These are phyloP conservation scores for Hymenoscyphus infarciens DNA, from an alignment of 2,329 filamentous ascomycete genomes.

Conservation along the genomic window DNA sequence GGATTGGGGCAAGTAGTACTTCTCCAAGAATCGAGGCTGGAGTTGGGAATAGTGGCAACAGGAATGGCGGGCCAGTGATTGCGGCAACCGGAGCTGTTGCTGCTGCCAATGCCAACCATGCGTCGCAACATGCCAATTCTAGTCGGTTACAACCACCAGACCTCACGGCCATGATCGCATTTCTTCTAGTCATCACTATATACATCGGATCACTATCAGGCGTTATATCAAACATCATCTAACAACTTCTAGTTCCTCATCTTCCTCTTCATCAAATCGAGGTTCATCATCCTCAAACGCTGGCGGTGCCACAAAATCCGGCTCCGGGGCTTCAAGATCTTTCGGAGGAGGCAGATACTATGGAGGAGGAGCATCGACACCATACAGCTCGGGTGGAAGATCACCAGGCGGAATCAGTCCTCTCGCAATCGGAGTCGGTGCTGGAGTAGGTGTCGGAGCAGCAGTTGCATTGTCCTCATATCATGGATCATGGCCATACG, in stretches of 20 bases:
- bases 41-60: not conserved
- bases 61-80: not conserved
- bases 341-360: constrained; percentile 66
- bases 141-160: not conserved
- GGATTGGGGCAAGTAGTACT: not conserved
- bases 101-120: not conserved
- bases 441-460: constrained; percentile 32
- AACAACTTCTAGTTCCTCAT: constrained; percentile 9
- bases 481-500: constrained; percentile 61
- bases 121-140: not conserved
- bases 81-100: not conserved
- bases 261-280: constrained; percentile 24
- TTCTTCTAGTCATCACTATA: not conserved
- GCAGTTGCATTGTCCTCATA: constrained; percentile 36
- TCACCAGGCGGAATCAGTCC: constrained; percentile 48
- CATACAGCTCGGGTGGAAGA: constrained; percentile 55
- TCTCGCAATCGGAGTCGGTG: constrained; percentile 46
- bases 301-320: constrained; percentile 53
- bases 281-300: constrained; percentile 32
- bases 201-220: not conserved
- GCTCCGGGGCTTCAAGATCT: constrained; percentile 52
- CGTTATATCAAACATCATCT: not conserved
- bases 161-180: not conserved
- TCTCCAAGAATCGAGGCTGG: not conserved
- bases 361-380: constrained; percentile 57